A percentile compares a stretch with the other conserved stretches of the same genome.
These are phyloP conservation scores for Plasmodium relictum DNA, from an alignment of 169 alveolate genomes.

Conservation along the genomic window DNA sequence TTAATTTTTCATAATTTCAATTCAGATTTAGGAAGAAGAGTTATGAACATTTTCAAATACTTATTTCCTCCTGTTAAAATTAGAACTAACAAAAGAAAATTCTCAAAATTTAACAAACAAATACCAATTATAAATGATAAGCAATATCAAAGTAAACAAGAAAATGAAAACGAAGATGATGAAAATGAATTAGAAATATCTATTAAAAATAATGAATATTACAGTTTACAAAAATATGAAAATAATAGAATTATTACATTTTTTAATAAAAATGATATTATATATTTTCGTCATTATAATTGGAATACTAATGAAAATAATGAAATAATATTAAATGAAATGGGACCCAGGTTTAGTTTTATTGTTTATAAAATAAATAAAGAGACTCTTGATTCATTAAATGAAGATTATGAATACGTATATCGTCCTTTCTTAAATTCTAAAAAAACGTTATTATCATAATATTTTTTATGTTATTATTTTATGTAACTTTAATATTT, in stretches of 20 bases:
- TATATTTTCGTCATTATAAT: conserved; percentile 95
- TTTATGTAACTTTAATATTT: neutral
- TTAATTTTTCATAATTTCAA: conserved; percentile 96
- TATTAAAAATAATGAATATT: conserved; percentile 53
- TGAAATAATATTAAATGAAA: conserved; percentile 90
- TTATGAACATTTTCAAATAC: conserved; percentile 93
- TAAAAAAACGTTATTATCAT: conserved; percentile 85
- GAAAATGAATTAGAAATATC: conserved; percentile 27
- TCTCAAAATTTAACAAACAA: conserved; percentile 18
- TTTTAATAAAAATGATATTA: conserved; percentile 93
- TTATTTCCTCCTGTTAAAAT: conserved; percentile 92
- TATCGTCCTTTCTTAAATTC: conserved; percentile 97
- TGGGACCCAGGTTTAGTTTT: conserved; percentile 97
- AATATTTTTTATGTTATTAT: neutral
- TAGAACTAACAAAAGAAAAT: conserved; percentile 75
- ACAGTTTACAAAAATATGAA: conserved; percentile 81
- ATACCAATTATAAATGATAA: neutral
- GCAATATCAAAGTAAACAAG: conserved; percentile 2
- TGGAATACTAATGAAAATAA: conserved; percentile 90
- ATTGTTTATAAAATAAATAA: conserved; percentile 96
- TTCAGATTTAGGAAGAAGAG: conserved; percentile 94
- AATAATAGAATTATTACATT: conserved; percentile 94
- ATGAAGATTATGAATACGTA: conserved; percentile 98
- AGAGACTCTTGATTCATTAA: conserved; percentile 98
- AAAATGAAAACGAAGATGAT: conserved; percentile 19